A percentile compares a stretch with the other conserved stretches of the same genome.
These are phyloP conservation scores for Hyaloscypha bicolor DNA, from an alignment of 495 filamentous ascomycete species.

Conservation along the genomic window DNA sequence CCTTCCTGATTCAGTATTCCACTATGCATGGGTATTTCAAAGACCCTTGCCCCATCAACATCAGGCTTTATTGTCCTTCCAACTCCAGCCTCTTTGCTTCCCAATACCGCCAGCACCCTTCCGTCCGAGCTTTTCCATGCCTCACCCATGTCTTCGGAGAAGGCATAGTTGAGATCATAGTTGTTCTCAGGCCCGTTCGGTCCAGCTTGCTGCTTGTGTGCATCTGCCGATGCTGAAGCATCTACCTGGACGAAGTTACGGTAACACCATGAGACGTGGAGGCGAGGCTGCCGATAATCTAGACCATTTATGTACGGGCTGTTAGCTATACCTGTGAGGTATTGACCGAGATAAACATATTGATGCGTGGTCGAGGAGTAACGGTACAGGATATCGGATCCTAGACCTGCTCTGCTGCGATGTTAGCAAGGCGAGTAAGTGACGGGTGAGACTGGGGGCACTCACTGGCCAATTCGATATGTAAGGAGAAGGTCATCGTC, in stretches of 20 bases:
- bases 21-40: conserved; percentile 27
- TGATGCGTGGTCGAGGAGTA: conserved; percentile 27
- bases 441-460: neutral
- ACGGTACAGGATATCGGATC: conserved; percentile 27
- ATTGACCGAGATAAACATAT: conserved; percentile 35
- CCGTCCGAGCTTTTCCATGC: conserved; percentile 24
- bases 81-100: neutral
- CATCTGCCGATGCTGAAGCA: conserved; percentile 14
- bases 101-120: conserved; percentile 8
- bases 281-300: conserved; percentile 28
- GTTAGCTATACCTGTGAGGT: conserved; percentile 37
- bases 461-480: conserved; percentile 37
- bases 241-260: conserved; percentile 19
- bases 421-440: neutral
- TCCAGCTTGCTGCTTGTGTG: conserved; percentile 31
- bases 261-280: conserved; percentile 33
- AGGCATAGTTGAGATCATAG: conserved; percentile 25
- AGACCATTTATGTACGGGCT: conserved; percentile 42
- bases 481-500: conserved; percentile 37
- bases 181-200: conserved; percentile 32
- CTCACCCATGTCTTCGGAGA: conserved; percentile 17
- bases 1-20: conserved; percentile 29
- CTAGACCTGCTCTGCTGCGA: conserved; percentile 20
- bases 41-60: conserved; percentile 14
- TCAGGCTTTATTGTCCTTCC: conserved; percentile 12